phyloP scores from a whole-genome alignment of 192 early-diverging fungal genomes.

The Coemansia sp. region DNA sequence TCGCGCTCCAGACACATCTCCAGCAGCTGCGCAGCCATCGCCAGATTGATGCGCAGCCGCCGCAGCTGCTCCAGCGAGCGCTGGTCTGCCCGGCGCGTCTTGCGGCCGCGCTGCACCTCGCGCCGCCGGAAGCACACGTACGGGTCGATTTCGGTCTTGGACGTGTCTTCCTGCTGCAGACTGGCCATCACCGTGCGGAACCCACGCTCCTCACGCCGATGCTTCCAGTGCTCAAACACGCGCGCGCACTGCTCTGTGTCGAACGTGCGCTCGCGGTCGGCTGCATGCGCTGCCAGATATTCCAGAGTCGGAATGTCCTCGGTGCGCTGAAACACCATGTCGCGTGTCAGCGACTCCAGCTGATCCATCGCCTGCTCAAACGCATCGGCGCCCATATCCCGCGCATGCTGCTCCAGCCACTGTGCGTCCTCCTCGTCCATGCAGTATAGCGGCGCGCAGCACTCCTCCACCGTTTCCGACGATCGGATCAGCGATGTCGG shows the following conservation, averaged over 20 bases:
- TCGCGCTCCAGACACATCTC: conserved; percentile 82
- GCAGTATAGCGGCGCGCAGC: conserved; percentile 82
- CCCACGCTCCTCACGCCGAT: conserved; percentile 17
- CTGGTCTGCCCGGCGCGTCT: conserved; percentile 81
- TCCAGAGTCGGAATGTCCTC: conserved; percentile 47
- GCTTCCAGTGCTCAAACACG: conserved; percentile 45
- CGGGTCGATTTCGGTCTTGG: conserved; percentile 77
- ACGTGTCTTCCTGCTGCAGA: conserved; percentile 62
- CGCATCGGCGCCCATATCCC: conserved; percentile 58
- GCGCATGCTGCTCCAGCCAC: conserved; percentile 57
- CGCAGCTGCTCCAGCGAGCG: conserved; percentile 83
- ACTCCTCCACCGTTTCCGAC: conserved; percentile 83
- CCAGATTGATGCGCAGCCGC: conserved; percentile 77
- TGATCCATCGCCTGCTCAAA: conserved; percentile 80
- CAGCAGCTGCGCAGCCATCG: conserved; percentile 68
- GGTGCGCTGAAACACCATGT: conserved; percentile 52
- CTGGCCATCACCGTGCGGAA: conserved; percentile 33
- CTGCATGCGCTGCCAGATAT: conserved; percentile 32
- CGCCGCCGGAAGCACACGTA: conserved; percentile 97
- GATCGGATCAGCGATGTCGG: conserved; percentile 82
- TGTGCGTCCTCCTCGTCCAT: conserved; percentile 81
- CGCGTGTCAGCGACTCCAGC: conserved; percentile 69
- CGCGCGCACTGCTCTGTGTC: conserved; percentile 1
- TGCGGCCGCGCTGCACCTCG: conserved; percentile 84
- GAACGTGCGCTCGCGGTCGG: conserved; percentile 37